These are phyloP conservation scores for Avena insularis DNA, from an alignment of 176 grass and related monocot genomes.

Conservation along the genomic window DNA sequence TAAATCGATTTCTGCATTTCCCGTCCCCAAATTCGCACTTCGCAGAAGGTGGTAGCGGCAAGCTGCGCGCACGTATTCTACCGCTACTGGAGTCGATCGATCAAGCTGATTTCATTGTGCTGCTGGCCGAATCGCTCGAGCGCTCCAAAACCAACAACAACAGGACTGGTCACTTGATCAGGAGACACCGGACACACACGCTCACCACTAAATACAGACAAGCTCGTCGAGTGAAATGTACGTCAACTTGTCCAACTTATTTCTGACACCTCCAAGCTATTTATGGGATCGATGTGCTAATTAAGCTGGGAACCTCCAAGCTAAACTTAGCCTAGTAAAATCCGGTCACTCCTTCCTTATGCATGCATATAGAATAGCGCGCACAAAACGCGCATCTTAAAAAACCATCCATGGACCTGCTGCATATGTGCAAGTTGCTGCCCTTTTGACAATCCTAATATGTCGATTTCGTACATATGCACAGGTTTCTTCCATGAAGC, in stretches of 20 bases:
- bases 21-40: too few relatives aligned
- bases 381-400: not conserved
- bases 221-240: not conserved
- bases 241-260: not conserved
- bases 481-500: conserved; percentile 5
- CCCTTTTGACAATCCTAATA: not conserved
- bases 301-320: not conserved
- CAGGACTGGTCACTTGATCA: not conserved
- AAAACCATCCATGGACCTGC: conserved; percentile 11
- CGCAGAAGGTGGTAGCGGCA: too few relatives aligned
- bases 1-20: too few relatives aligned
- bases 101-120: too few relatives aligned
- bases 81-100: too few relatives aligned
- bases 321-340: conserved; percentile 15
- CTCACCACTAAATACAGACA: not conserved
- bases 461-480: not conserved
- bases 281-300: not conserved
- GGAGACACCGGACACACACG: too few relatives aligned
- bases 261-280: not conserved
- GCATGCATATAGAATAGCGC: conserved; percentile 5
- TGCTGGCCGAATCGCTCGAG: too few relatives aligned
- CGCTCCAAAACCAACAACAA: too few relatives aligned
- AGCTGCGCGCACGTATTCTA: too few relatives aligned
- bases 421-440: not conserved
- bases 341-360: not conserved